Evolutionary conservation across 495 filamentous ascomycete species (phyloP), one percentile per base, ranked within the genome.

Genomic region (Neurospora tetraspora): DNA sequence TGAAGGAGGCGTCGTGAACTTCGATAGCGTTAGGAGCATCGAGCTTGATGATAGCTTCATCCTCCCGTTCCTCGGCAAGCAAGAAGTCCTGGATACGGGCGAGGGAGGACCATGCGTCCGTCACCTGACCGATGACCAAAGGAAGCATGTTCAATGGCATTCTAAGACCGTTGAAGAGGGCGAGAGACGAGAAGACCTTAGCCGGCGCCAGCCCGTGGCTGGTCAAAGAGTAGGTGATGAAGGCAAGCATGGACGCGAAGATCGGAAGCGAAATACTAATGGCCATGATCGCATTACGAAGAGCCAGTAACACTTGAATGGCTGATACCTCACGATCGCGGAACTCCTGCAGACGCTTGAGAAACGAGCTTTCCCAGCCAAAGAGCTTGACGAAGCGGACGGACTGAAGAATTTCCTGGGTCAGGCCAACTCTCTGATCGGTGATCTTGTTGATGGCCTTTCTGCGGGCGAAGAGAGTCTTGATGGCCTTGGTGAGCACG

Each of bases 361-460:
- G 83, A 79, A 98, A 98, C 68, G 90, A 89, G 40, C 86, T 89
- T 77, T 98, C 95, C 95, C 95, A 98, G 9, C 93, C 95, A 78
- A 97, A 98, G 81, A 88, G 97, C 80, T 98, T 98, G 79, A 98
- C 94, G 76, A 98, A 98, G 20, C 94, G 88, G 65, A 97, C 94
- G 1, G 91, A 91, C 73, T 94, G 91, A 27, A 98, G 79, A 40
- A 98, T 96, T 77, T 98, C 95, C 78, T 98, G 95, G 0, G 94
- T 98, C 42, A 98, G 83, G 68, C 91, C 91, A 8, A 98, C 94
- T 53, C 95, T 87, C 80, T 93, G 91, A 80, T 98, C 95, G 7
- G 95, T 98, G 73, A 97, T 88, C 77, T 93, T 93, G 83, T 97
- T 97, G 84, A 97, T 97, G 40, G 80, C 85, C 76, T 87, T 87